Evolutionary conservation across 306 rosid species (phyloP).

Genomic region (Trifolium repens): DNA sequence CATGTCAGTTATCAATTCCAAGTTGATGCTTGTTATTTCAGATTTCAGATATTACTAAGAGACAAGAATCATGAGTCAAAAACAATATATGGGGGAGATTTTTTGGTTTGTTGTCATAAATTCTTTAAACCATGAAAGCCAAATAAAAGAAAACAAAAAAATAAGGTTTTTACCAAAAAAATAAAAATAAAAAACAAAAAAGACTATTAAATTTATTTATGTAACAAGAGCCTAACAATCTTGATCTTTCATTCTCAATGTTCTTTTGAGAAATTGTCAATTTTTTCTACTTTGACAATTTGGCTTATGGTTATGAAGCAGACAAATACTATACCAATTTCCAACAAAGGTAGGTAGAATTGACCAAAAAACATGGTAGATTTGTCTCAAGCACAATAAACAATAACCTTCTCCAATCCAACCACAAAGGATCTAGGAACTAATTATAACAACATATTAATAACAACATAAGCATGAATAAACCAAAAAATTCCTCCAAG

Average conservation of each 20-base stretch:
- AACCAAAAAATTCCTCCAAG: conserved; percentile 50
- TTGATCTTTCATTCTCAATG: conserved; percentile 34
- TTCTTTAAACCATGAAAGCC: conserved; percentile 21
- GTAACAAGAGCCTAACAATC: conserved; percentile 18
- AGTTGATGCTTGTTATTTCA: neutral
- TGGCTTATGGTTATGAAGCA: conserved; percentile 35
- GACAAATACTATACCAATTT: conserved; percentile 39
- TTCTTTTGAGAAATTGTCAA: conserved; percentile 40
- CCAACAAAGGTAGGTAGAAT: conserved; percentile 44
- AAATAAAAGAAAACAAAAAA: conserved; percentile 28
- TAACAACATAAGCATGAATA: conserved; percentile 35
- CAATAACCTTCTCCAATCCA: conserved; percentile 22
- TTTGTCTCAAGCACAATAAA: conserved; percentile 34
- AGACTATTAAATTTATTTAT: conserved; percentile 35
- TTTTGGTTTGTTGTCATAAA: conserved; percentile 19
- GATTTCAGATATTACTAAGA: neutral
- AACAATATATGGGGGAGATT: neutral
- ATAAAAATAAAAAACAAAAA: conserved; percentile 7
- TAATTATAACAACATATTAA: conserved; percentile 30
- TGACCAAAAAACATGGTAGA: conserved; percentile 34
- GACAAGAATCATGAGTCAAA: neutral
- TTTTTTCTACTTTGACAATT: conserved; percentile 45
- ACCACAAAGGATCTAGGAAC: conserved; percentile 30
- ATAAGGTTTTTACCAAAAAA: no score
- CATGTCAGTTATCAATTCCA: neutral